A percentile compares a stretch with the other conserved stretches of the same genome.
phyloP scores from a whole-genome alignment of 2,329 filamentous ascomycete genomes.

The Escovopsis weberi region DNA sequence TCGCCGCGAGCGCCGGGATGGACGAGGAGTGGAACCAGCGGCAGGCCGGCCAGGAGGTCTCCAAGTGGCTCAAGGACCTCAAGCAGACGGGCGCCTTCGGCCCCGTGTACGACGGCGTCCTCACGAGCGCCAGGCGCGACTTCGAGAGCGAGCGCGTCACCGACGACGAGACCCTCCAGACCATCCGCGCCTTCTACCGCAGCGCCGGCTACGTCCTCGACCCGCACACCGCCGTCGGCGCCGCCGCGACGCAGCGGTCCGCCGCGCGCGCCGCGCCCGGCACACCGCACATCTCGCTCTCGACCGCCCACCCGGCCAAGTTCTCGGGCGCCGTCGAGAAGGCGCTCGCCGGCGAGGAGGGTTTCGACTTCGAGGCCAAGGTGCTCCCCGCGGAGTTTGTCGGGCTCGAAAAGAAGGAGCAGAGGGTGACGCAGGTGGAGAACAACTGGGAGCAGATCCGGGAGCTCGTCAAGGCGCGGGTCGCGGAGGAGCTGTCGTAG shows the following conservation, averaged over 20 bases:
- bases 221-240: constrained; percentile 80
- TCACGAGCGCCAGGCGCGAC: constrained; percentile 53
- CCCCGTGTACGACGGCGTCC: constrained; percentile 58
- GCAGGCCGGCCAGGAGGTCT: constrained; percentile 62
- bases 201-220: constrained; percentile 69
- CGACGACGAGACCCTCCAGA: constrained; percentile 52
- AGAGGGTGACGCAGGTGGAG: constrained; percentile 53
- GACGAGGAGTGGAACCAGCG: constrained; percentile 52
- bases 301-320: constrained; percentile 92
- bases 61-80: constrained; percentile 62
- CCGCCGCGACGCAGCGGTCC: constrained; percentile 61
- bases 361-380: constrained; percentile 58
- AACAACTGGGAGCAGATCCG: constrained; percentile 63
- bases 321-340: constrained; percentile 75
- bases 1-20: constrained; percentile 43
- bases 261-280: constrained; percentile 36
- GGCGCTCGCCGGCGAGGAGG: constrained; percentile 55
- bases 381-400: constrained; percentile 73
- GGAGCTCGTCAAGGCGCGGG: constrained; percentile 59
- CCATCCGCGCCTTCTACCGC: constrained; percentile 42
- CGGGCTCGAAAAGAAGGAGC: constrained; percentile 63
- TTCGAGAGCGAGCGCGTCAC: constrained; percentile 71
- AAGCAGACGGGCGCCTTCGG: constrained; percentile 72
- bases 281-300: constrained; percentile 65
- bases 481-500: constrained; percentile 46